These are phyloP conservation scores for Cystobasidium onofrii DNA, from an alignment of 768 basidiomycete species.

Conservation along the genomic window DNA sequence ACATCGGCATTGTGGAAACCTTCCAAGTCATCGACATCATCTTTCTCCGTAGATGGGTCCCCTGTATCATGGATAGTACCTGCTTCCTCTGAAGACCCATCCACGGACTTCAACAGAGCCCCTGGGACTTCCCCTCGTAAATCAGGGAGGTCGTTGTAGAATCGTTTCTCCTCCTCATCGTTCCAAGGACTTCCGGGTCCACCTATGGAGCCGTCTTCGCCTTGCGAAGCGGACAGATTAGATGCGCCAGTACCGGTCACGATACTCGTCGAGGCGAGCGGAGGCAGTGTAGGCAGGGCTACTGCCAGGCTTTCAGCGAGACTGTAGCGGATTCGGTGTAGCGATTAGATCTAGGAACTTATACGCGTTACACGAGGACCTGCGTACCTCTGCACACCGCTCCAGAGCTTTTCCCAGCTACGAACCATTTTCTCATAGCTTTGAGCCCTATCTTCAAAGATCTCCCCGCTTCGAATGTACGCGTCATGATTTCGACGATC, in stretches of 20 bases:
- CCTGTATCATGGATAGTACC: constrained; percentile 42
- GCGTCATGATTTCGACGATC: constrained; percentile 96
- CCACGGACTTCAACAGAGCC: constrained; percentile 54
- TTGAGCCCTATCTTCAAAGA: constrained; percentile 97
- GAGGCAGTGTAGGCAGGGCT: constrained; percentile 72
- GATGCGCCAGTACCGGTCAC: constrained; percentile 45
- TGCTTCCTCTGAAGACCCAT: constrained; percentile 33
- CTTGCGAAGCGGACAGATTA: constrained; percentile 32
- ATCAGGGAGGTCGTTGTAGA: constrained; percentile 88
- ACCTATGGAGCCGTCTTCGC: constrained; percentile 54
- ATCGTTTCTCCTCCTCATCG: constrained; percentile 89
- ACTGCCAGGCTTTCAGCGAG: constrained; percentile 84
- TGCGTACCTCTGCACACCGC: constrained; percentile 71
- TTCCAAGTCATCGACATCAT: constrained; percentile 51
- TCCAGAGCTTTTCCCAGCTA: constrained; percentile 80
- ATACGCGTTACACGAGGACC: background rate
- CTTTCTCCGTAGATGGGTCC: constrained; percentile 49
- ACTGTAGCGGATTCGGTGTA: constrained; percentile 48
- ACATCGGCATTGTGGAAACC: background rate
- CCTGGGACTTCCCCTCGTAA: constrained; percentile 81
- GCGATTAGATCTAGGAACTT: constrained; percentile 33
- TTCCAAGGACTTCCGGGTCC: constrained; percentile 80
- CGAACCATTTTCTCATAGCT: constrained; percentile 98
- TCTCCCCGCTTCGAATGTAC: constrained; percentile 97
- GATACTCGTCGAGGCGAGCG: constrained; percentile 53